Conservation (phyloP, 495 filamentous ascomycete genomes). For the Mytilinidion resinicola region DNA sequence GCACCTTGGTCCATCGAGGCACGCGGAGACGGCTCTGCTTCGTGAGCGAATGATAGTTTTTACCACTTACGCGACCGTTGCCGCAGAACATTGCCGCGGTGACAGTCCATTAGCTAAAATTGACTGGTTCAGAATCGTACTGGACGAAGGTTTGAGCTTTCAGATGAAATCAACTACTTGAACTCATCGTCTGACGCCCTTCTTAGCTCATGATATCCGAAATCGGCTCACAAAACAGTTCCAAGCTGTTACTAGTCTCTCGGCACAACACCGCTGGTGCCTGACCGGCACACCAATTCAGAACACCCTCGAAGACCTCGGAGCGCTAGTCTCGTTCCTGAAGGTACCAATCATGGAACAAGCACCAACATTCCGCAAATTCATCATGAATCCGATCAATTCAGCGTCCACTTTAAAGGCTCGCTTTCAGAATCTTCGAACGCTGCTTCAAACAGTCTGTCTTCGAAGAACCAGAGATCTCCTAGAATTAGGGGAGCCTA, state of each 20-base stretch:
- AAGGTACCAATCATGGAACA: conserved; percentile 37
- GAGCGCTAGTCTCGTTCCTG: conserved; percentile 44
- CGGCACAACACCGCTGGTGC: conserved; percentile 40
- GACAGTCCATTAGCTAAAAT: conserved; percentile 28
- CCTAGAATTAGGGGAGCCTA: conserved; percentile 36
- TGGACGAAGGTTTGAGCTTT: conserved; percentile 43
- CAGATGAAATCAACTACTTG: neutral
- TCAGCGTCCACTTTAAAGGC: neutral
- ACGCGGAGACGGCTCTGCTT: conserved; percentile 18
- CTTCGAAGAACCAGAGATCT: conserved; percentile 27
- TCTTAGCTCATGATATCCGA: conserved; percentile 18
- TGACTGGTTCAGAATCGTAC: conserved; percentile 40
- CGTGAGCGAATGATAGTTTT: conserved; percentile 35
- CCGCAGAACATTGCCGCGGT: conserved; percentile 20
- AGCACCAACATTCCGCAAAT: conserved; percentile 27
- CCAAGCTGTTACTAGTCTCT: neutral
- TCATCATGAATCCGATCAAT: conserved; percentile 29
- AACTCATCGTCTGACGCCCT: too few species aligned
- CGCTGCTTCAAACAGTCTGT: conserved; percentile 24
- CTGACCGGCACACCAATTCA: conserved; percentile 47
- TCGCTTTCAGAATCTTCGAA: conserved; percentile 2
- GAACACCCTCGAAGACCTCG: conserved; percentile 47
- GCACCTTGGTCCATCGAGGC: conserved; percentile 34
- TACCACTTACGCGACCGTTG: conserved; percentile 41
- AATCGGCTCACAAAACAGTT: conserved; percentile 13